Base-by-base conservation (phyloP, 2,329 filamentous ascomycete species). In the Venturia oleaginea region DNA sequence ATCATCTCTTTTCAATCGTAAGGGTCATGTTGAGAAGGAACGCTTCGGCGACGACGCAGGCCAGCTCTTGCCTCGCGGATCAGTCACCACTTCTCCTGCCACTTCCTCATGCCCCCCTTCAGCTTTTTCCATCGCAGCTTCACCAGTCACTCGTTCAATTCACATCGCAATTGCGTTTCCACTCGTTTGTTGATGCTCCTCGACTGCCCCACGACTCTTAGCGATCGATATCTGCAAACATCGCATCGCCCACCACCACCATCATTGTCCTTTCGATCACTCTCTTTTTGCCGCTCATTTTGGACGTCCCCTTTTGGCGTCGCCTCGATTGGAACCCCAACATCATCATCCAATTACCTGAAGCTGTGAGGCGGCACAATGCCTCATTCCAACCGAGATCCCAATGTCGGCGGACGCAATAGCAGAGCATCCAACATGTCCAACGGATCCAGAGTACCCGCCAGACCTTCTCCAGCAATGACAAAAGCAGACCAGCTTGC, bases 361-460 rank as follows among this genome's bases (percentile, higher is more conserved):
- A 6, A 22, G 51, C 51, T 57, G 51, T n/a, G 51, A 57, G 30
- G 51, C 30, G 30, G 27, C 51, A 57, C 70, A 69, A 79, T 81
- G 79, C 74, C 76, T 71, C 76, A 76, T 66, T 70, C 73, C 60
- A 75, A 80, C 64, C 71, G 72, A 63, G 78, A 80, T 64, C 75
- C 75, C 48, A 79, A 77, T 68, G 68, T 75, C 68, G 78, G 76
- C 68, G 78, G 79, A 59, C 78, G 79, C 62, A 77, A 74, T 69
- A 81, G 79, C 69, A 72, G 78, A 68, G 76, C 78, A 40, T 81
- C 78, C 40, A 77, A 77, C 69, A 68, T 77, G 63, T 81, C 79
- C 30, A 71, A 69, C 30, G 69, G 69, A 59, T 75, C 75, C 59
- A 71, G 74, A 43, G 72, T 72, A 43, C 70, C 72, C 60, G 69